Percentiles rank a stretch among this genome's conserved stretches.
Conservation (phyloP, 108 stramenopile genomes). For the Schizochytrium sp. region DNA sequence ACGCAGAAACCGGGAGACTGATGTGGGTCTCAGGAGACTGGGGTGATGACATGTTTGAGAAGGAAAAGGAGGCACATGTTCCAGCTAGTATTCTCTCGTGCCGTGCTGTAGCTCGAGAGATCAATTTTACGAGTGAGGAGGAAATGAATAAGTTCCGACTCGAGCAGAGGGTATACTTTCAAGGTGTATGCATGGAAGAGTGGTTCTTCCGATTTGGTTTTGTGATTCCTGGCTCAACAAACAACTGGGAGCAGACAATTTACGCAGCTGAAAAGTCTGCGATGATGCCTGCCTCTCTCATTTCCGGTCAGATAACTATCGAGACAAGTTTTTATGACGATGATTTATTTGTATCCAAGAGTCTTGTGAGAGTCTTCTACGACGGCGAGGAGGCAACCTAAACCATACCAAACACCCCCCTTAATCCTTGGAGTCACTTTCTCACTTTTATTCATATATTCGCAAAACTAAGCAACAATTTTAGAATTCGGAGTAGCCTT, state of each 20-base stretch:
- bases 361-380: constrained; percentile 76
- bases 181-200: constrained; percentile 69
- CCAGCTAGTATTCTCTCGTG: constrained; percentile 72
- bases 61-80: constrained; percentile 62
- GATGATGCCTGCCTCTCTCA: constrained; percentile 61
- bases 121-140: constrained; percentile 71
- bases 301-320: constrained; percentile 73
- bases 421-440: not conserved
- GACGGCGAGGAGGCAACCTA: constrained; percentile 60
- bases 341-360: constrained; percentile 73
- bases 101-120: constrained; percentile 75
- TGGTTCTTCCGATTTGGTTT: constrained; percentile 81
- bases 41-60: constrained; percentile 66
- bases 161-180: constrained; percentile 71
- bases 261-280: constrained; percentile 67
- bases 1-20: constrained; percentile 73
- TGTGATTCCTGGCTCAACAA: constrained; percentile 78
- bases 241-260: constrained; percentile 81
- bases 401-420: not conserved
- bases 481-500: too few species aligned
- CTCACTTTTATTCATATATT: not conserved
- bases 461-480: not conserved
- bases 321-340: constrained; percentile 78
- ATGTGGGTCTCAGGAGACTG: constrained; percentile 74
- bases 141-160: constrained; percentile 73